A percentile compares a stretch with the other conserved stretches of the same genome.
Conservation (phyloP, 2,329 filamentous ascomycete species). For the Neofusicoccum sp. region DNA sequence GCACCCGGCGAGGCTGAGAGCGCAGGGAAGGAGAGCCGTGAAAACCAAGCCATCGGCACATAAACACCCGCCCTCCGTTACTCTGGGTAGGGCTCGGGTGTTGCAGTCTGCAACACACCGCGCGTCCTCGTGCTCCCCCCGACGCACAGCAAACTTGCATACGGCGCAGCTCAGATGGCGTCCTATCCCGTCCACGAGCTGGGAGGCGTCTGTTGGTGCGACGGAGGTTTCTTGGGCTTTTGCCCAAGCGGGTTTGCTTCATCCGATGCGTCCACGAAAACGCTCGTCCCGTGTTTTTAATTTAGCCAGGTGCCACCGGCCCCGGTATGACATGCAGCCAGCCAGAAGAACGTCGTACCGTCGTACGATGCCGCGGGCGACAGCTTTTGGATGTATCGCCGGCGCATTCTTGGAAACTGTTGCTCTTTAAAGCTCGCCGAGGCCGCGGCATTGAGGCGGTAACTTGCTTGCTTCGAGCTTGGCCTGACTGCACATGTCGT, state of each 20-base stretch:
- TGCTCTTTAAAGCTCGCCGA: too few species aligned
- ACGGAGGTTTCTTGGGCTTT: not conserved
- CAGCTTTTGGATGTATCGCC: not conserved
- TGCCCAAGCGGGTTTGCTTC: too few species aligned
- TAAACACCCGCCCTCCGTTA: not conserved
- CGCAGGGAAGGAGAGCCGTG: not conserved
- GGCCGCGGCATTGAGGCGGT: not conserved
- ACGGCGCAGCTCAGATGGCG: not conserved
- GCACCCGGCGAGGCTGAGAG: not conserved
- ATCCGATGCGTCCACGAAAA: not conserved
- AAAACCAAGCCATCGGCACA: not conserved
- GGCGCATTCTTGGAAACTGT: too few species aligned
- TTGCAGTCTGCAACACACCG: not conserved
- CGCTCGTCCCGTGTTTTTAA: not conserved
- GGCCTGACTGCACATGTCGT: not conserved
- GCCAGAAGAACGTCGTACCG: not conserved
- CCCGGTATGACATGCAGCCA: slow-evolving; percentile 1
- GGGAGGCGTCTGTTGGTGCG: not conserved
- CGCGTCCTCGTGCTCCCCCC: not conserved
- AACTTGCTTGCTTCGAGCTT: not conserved
- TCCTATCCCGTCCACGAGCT: not conserved
- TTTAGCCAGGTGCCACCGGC: not conserved
- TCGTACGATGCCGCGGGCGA: not conserved
- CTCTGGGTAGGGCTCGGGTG: not conserved
- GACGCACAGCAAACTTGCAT: not conserved